A percentile compares a stretch with the other conserved stretches of the same genome.
Conservation (phyloP, 2,329 filamentous ascomycete genomes). For the Tolypocladium amazonense region DNA sequence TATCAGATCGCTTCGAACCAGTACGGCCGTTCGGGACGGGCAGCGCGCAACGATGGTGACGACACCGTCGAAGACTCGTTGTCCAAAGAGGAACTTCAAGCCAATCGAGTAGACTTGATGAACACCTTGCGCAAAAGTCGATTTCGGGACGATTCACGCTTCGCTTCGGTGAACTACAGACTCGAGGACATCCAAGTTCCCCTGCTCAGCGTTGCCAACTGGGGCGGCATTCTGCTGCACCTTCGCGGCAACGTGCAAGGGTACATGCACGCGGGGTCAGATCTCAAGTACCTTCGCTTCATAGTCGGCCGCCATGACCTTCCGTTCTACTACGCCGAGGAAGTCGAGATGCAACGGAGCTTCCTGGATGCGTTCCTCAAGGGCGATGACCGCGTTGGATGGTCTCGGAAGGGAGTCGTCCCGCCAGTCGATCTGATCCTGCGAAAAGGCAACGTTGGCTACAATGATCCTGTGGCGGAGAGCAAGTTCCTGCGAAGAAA, state of each 20-base stretch:
- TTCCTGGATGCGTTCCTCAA: slow-evolving; percentile 66
- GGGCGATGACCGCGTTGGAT: slow-evolving; percentile 51
- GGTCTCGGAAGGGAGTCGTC: slow-evolving; percentile 44
- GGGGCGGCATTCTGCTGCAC: slow-evolving; percentile 61
- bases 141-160: slow-evolving; percentile 55
- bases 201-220: slow-evolving; percentile 56
- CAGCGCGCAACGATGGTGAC: slow-evolving; percentile 39
- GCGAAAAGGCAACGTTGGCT: slow-evolving; percentile 56
- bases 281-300: slow-evolving; percentile 58
- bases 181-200: slow-evolving; percentile 58
- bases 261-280: slow-evolving; percentile 50
- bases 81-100: slow-evolving; percentile 37
- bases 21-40: slow-evolving; percentile 46
- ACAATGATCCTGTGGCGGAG: slow-evolving; percentile 53
- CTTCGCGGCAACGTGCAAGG: slow-evolving; percentile 60
- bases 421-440: slow-evolving; percentile 50
- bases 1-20: slow-evolving; percentile 40
- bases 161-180: slow-evolving; percentile 53
- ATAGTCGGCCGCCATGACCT: slow-evolving; percentile 62
- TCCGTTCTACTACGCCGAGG: slow-evolving; percentile 61
- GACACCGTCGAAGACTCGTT: slow-evolving; percentile 51
- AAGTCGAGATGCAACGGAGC: slow-evolving; percentile 55
- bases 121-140: slow-evolving; percentile 19
- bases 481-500: slow-evolving; percentile 40
- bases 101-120: slow-evolving; percentile 23